phyloP scores from a whole-genome alignment of 1,284 basidiomycete species.

The Sporisorium sorghi region DNA sequence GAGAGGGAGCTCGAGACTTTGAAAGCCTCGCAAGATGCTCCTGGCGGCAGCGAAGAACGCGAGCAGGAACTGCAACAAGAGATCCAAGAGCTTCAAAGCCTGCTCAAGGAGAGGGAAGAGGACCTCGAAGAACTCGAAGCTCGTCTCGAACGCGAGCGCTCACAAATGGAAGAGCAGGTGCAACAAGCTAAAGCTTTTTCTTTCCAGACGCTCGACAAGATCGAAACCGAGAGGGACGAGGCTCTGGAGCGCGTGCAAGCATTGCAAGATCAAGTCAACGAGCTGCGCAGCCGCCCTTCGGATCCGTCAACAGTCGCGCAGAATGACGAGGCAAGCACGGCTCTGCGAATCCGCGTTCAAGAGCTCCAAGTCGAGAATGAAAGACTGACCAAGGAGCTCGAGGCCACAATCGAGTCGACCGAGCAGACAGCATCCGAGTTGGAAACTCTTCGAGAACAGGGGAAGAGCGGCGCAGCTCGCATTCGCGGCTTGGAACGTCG shows the following conservation, averaged over 20 bases:
- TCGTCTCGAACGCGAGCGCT: conserved; percentile 38
- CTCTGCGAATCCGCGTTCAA: conserved; percentile 15
- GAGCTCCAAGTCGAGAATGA: conserved; percentile 25
- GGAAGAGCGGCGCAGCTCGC: conserved; percentile 24
- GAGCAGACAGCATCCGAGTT: conserved; percentile 7
- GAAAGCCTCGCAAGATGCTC: neutral
- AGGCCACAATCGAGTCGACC: conserved; percentile 4
- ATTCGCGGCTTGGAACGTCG: conserved; percentile 35
- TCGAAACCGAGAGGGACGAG: conserved; percentile 44
- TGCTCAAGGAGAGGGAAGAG: conserved; percentile 45
- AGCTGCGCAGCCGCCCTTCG: neutral
- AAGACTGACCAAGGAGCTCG: conserved; percentile 12
- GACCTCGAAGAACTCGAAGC: conserved; percentile 42
- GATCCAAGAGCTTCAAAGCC: conserved; percentile 33
- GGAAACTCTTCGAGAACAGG: conserved; percentile 27
- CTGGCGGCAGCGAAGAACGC: conserved; percentile 3
- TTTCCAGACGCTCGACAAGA: conserved; percentile 45
- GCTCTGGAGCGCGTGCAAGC: conserved; percentile 30
- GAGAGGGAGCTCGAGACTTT: conserved; percentile 34
- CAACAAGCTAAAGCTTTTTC: conserved; percentile 52
- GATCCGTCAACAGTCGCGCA: neutral
- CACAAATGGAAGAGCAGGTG: conserved; percentile 49
- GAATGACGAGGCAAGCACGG: conserved; percentile 1
- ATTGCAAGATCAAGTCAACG: conserved; percentile 20
- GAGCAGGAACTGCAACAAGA: conserved; percentile 24